These are phyloP conservation scores for Debaryomyces hansenii DNA, from an alignment of 805 yeast species.

Conservation along the genomic window DNA sequence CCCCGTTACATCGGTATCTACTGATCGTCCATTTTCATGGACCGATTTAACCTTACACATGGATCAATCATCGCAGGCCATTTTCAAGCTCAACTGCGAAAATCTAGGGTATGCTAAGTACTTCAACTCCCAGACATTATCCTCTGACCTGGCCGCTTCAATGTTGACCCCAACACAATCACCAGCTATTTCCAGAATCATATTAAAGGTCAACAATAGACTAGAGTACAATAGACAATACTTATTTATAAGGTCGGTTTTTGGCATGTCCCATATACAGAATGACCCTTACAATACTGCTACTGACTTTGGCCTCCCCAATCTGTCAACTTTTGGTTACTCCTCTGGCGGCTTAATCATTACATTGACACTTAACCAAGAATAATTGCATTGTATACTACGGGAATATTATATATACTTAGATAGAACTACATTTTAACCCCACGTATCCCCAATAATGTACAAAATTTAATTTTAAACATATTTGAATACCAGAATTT, in stretches of 20 bases:
- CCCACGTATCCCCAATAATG: too few species aligned
- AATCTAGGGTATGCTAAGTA: not conserved
- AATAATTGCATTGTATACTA: too few species aligned
- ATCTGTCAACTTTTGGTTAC: not conserved
- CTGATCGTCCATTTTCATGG: not conserved
- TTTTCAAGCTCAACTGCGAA: not conserved
- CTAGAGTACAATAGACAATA: not conserved
- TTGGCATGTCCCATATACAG: not conserved
- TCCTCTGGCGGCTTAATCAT: not conserved
- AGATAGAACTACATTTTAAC: too few species aligned
- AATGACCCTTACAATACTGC: not conserved
- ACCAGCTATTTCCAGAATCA: not conserved
- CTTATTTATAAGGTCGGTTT: not conserved
- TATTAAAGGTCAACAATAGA: conserved; percentile 1
- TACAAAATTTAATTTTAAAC: too few species aligned
- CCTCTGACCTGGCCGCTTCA: not conserved
- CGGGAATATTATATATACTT: too few species aligned
- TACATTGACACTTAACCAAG: not conserved
- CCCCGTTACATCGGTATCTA: not conserved
- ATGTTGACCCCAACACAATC: not conserved
- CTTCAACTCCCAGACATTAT: not conserved
- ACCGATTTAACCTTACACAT: not conserved
- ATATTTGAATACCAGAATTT: too few species aligned
- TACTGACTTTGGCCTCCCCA: not conserved
- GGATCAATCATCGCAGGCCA: not conserved